Evolutionary conservation across 164 flowering plant species (phyloP), one percentile per base, ranked within the genome.

Genomic region (Santalum album): DNA sequence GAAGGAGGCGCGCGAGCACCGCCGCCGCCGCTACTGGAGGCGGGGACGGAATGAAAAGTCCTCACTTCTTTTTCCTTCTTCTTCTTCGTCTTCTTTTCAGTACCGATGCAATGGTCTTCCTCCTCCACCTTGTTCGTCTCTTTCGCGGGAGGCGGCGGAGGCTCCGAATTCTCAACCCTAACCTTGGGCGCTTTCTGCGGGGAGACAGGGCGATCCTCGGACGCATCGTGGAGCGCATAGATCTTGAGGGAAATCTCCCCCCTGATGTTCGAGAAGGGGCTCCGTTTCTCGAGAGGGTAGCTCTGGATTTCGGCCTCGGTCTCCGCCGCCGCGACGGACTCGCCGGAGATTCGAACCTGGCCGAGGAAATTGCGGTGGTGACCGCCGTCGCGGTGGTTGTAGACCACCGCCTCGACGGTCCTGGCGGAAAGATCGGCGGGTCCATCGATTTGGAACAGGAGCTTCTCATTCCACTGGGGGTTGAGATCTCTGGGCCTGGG

Each of bases 201-300:
- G 14, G 14, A 4, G 14, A 3, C 16, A 16, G 14, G 7, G 16
- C 14, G 42, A 15, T 11, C 0, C 16, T 12, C 42, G 21, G 45
- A 42, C 21, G 45, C 21, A 18, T 73, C 83, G 9, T 52, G 54
- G 16, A 60, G 35, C 0, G 58, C 61, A 38, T 78, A 81, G 3
- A 81, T 53, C 54, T 58, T 74, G 1, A 91, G 71, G 0, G 81
- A 81, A 0, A 91, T 78, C 32, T 91, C 96, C 0, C 98, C 98
- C 25, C 74, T 76, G 20, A 86, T 79, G 52, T 81, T 64, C 5
- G 96, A 87, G 46, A 91, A 91, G 7, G 84, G 56, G 32, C 95
- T 87, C 0, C 98, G 72, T 55, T 91, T 87, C 46, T 91, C 92
- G 15, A 91, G 90, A 0, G 98, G 96, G 76, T 80, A 87, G 0